These are phyloP conservation scores for Xerocomus brunneocitrinus DNA, from an alignment of 768 basidiomycete species.

Conservation along the genomic window DNA sequence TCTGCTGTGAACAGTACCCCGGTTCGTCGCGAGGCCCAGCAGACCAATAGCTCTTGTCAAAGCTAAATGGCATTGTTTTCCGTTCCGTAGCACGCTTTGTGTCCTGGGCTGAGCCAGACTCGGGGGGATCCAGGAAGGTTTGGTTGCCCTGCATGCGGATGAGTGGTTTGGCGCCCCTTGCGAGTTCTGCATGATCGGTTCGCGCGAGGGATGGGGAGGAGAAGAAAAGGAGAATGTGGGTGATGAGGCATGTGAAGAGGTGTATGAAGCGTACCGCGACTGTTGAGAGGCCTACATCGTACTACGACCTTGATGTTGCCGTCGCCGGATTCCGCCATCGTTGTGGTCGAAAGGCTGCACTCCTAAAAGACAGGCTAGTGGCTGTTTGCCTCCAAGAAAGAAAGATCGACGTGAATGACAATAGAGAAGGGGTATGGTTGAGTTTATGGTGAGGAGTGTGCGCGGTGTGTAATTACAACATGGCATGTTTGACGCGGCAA, in stretches of 20 bases:
- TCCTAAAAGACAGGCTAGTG: slow-evolving; percentile 8
- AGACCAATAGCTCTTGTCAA: slow-evolving; percentile 98
- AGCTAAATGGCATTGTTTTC: slow-evolving; percentile 86
- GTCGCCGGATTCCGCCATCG: slow-evolving; percentile 74
- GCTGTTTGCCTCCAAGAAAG: slow-evolving; percentile 10
- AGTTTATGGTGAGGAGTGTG: slow-evolving; percentile 5
- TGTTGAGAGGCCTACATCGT: slow-evolving; percentile 95
- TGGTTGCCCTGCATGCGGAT: slow-evolving; percentile 94
- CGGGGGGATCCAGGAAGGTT: slow-evolving; percentile 89
- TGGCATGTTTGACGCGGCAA: slow-evolving; percentile 10
- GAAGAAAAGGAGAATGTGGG: not conserved
- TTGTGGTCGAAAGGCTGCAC: slow-evolving; percentile 8
- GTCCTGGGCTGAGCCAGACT: slow-evolving; percentile 61
- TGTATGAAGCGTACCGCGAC: slow-evolving; percentile 62
- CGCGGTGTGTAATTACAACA: slow-evolving; percentile 4
- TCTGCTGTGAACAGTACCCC: slow-evolving; percentile 90
- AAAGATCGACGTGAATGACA: slow-evolving; percentile 5
- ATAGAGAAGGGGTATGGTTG: slow-evolving; percentile 3
- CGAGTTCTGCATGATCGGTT: slow-evolving; percentile 59
- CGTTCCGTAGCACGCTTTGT: slow-evolving; percentile 84
- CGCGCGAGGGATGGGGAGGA: not conserved
- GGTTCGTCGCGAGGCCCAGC: slow-evolving; percentile 88
- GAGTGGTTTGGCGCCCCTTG: slow-evolving; percentile 88
- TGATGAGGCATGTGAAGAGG: slow-evolving; percentile 1
- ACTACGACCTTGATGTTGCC: slow-evolving; percentile 92